Evolutionary conservation across 129 eudicot genomes (phyloP).

Genomic region (Lactuca sativa): DNA sequence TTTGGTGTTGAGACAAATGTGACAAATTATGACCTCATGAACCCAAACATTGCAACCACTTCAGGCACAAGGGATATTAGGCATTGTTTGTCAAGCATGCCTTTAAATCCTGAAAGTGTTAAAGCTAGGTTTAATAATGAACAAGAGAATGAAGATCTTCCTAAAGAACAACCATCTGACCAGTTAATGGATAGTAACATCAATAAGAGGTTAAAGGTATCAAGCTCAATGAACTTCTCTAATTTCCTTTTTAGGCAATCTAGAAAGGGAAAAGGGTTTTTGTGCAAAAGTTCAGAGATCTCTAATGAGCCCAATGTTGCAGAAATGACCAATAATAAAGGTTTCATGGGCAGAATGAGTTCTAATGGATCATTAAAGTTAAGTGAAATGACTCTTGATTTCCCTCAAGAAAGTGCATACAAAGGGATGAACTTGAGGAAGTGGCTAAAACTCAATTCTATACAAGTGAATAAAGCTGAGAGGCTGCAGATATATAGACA

Average conservation of each 20-base stretch:
- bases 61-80: too few species aligned
- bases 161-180: not conserved
- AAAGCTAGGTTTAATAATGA: too few species aligned
- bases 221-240: not conserved
- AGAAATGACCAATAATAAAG: too few species aligned
- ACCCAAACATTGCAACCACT: too few species aligned
- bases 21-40: too few species aligned
- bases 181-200: not conserved
- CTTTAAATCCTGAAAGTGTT: not conserved
- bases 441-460: slow-evolving; percentile 36
- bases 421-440: slow-evolving; percentile 46
- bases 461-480: slow-evolving; percentile 30
- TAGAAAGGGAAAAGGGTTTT: not conserved
- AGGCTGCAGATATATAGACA: slow-evolving; percentile 40
- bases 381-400: too few species aligned
- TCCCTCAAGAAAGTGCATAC: too few species aligned
- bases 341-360: too few species aligned
- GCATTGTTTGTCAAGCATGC: not conserved
- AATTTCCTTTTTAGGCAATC: not conserved
- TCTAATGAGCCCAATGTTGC: too few species aligned
- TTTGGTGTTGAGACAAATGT: too few species aligned
- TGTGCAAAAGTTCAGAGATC: not conserved
- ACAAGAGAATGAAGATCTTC: not conserved
- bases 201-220: not conserved
- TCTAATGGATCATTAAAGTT: not conserved